A percentile compares a stretch with the other conserved stretches of the same genome.
Conservation (phyloP, 257 asterid genomes). For the Paulownia fortunei region DNA sequence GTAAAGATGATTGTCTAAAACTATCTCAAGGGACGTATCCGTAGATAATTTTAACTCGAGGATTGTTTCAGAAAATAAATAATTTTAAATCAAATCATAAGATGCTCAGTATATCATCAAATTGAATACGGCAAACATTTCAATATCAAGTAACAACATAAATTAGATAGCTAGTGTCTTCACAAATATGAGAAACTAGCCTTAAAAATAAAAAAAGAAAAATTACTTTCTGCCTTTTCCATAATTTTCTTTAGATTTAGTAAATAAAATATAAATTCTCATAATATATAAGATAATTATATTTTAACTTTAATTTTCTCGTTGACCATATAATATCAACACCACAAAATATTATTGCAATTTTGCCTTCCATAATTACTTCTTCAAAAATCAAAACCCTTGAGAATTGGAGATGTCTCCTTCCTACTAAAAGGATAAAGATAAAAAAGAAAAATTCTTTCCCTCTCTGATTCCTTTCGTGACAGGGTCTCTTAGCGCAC, state of each 20-base stretch:
- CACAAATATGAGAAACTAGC: no score
- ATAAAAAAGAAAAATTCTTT: not conserved
- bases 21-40: no score
- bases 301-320: not conserved
- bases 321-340: not conserved
- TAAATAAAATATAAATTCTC: not conserved
- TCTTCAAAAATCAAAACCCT: not conserved
- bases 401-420: not conserved
- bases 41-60: no score
- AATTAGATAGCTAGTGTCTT: no score
- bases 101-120: no score
- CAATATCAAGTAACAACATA: no score
- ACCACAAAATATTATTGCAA: not conserved
- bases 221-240: not conserved
- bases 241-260: not conserved
- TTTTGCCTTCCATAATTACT: not conserved
- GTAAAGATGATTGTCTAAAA: no score
- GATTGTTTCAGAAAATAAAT: no score
- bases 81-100: no score
- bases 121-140: no score
- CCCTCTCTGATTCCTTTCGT: constrained; percentile 40
- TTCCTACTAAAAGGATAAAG: not conserved
- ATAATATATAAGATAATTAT: not conserved
- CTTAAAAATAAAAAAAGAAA: not conserved
- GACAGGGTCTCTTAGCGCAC: constrained; percentile 29